Evolutionary conservation across 768 basidiomycete species (phyloP).

Genomic region (Suillus sp.): DNA sequence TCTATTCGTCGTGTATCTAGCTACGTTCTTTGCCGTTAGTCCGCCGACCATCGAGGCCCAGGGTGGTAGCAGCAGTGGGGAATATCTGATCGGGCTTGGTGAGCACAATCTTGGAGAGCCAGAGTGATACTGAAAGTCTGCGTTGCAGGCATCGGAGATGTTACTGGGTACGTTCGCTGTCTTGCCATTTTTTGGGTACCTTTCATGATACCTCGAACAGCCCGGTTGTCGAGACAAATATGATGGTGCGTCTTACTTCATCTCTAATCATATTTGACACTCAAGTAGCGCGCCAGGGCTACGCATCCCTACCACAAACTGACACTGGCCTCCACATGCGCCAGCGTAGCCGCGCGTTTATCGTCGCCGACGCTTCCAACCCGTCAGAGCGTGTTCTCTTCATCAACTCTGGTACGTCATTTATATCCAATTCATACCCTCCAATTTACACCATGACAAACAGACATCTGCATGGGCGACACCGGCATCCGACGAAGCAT

Average conservation of each 20-base stretch:
- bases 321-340: conserved; percentile 81
- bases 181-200: neutral
- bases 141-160: conserved; percentile 62
- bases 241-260: conserved; percentile 56
- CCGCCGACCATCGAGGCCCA: conserved; percentile 26
- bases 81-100: conserved; percentile 30
- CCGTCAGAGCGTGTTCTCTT: conserved; percentile 67
- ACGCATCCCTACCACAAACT: conserved; percentile 63
- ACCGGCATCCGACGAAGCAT: conserved; percentile 72
- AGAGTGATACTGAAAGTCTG: neutral
- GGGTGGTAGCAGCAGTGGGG: neutral
- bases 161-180: conserved; percentile 58
- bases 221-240: conserved; percentile 80
- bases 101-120: neutral
- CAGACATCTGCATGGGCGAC: conserved; percentile 82
- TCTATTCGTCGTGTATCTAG: conserved; percentile 44
- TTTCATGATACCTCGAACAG: conserved; percentile 33
- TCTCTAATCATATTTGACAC: conserved; percentile 5
- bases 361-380: conserved; percentile 62
- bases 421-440: neutral
- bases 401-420: conserved; percentile 63
- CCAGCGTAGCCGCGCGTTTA: conserved; percentile 75
- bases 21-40: conserved; percentile 43
- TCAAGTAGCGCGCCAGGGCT: conserved; percentile 48
- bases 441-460: neutral